These are phyloP conservation scores for Aurantiochytrium sp. DNA, from an alignment of 108 stramenopile genomes.

Conservation along the genomic window DNA sequence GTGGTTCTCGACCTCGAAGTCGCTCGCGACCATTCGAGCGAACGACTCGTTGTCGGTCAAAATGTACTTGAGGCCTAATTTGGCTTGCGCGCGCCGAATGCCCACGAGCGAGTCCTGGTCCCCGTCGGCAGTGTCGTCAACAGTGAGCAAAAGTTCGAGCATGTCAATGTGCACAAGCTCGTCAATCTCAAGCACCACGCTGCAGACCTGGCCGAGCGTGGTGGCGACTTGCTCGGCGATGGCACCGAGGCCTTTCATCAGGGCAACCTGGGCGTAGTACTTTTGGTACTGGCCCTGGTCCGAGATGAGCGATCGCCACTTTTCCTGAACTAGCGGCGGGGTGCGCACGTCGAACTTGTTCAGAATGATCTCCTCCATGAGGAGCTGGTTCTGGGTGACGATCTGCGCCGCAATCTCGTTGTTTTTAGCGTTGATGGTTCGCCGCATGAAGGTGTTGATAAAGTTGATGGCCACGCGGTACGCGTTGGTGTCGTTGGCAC, in stretches of 20 bases:
- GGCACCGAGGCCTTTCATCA: not conserved
- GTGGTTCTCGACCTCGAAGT: not conserved
- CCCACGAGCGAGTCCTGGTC: conserved; percentile 21
- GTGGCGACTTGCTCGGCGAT: conserved; percentile 3
- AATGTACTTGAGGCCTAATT: not conserved
- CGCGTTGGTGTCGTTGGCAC: not conserved
- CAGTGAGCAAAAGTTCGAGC: not conserved
- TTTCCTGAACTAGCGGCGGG: not conserved
- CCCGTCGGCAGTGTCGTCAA: not conserved
- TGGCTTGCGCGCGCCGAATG: conserved; percentile 8
- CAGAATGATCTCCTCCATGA: not conserved
- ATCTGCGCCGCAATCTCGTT: not conserved
- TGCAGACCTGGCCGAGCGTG: not conserved
- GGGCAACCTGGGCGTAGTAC: not conserved
- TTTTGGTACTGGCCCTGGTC: not conserved
- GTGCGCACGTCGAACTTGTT: not conserved
- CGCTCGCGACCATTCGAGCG: conserved; percentile 5
- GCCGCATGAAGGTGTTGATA: conserved; percentile 25
- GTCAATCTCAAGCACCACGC: not conserved
- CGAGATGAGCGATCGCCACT: not conserved
- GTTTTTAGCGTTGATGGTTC: not conserved
- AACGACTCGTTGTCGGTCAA: not conserved
- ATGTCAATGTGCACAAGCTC: not conserved
- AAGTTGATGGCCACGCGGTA: conserved; percentile 4
- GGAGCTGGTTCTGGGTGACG: not conserved